Base-by-base conservation (phyloP, 192 early-diverging fungal species). In the Entomortierella lignicola region DNA sequence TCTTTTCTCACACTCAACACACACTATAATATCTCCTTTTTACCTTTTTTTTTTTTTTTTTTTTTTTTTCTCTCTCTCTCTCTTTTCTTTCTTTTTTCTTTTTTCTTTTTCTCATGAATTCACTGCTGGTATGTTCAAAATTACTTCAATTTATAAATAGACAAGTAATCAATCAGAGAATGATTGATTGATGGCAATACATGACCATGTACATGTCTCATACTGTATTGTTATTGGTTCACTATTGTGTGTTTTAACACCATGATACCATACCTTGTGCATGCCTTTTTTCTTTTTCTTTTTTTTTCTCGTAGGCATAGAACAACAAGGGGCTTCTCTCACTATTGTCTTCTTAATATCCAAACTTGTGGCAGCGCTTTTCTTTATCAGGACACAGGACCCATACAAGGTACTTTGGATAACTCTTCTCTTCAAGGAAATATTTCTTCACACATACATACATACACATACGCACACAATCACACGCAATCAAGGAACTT, bases 241-340 rank as follows among this genome's bases (percentile, higher is more conserved):
- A n/a, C n/a, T n/a, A n/a, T n/a, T n/a, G n/a, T n/a, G n/a, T 37
- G 34, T 10, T 37, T 7, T 10, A 3, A 26, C 23, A 26, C 6
- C 26, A 3, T 26, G 8, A 26, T 26, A 6, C 26, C 7, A 26
- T 54, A 54, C 20, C 20, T 47, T 20, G n/a, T n/a, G n/a, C n/a
- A n/a, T 47, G 44, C 15, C 15, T 47, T 47, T 15, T 47, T 20
- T 47, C 15, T 47, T 20, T 47, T 20, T 47, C 15, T 59, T 25
- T 59, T 25, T 59, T 43, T 59, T 59, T 59, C 25, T 59, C 25
- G 20, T 59, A 56, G 57, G 37, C 21, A 10, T 59, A 43, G 57
- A 39, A 59, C 37, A 23, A 20, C 57, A 56, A n/a, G n/a, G 55
- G 55, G 55, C 20, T 23, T 56, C 23, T 32, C 55, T 17, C 30